phyloP scores from a whole-genome alignment of 2,329 filamentous ascomycete genomes.

The Graphiopsis chlorocephala region DNA sequence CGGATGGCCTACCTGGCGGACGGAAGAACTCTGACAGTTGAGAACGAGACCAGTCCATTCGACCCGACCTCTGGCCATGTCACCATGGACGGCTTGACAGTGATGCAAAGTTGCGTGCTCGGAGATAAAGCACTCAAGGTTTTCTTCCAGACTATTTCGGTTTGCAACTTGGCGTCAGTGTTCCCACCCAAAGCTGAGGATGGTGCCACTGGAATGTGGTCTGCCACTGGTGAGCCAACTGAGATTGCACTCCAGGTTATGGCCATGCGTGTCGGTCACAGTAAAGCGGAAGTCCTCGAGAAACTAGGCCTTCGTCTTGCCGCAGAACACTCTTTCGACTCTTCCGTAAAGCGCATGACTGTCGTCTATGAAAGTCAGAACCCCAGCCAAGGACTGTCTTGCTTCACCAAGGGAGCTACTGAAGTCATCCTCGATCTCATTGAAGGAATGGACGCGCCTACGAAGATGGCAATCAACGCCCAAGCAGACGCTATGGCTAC shows the following conservation, averaged over 20 bases:
- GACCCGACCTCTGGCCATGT: conserved; percentile 59
- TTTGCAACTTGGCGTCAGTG: conserved; percentile 63
- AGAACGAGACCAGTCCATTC: conserved; percentile 54
- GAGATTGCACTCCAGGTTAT: conserved; percentile 74
- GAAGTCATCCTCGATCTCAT: conserved; percentile 33
- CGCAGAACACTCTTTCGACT: conserved; percentile 35
- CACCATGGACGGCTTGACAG: conserved; percentile 28
- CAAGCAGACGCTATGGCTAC: conserved; percentile 31
- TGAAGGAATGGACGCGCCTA: conserved; percentile 21
- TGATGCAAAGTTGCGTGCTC: conserved; percentile 29
- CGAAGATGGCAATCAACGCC: conserved; percentile 24
- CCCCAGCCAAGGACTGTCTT: conserved; percentile 19
- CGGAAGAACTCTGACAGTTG: conserved; percentile 57
- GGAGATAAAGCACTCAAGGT: conserved; percentile 46
- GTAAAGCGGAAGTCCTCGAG: conserved; percentile 25
- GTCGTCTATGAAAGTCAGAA: conserved; percentile 26
- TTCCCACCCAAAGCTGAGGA: conserved; percentile 46
- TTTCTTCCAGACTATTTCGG: conserved; percentile 59
- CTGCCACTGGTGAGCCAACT: conserved; percentile 63
- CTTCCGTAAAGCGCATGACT: conserved; percentile 36
- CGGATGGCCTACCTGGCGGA: conserved; percentile 59
- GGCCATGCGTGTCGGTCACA: conserved; percentile 57
- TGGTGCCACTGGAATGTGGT: conserved; percentile 51
- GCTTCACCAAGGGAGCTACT: conserved; percentile 35
- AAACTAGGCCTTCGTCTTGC: conserved; percentile 20